phyloP scores from a whole-genome alignment of 2,329 filamentous ascomycete genomes.

The Colletotrichum coccodes region DNA sequence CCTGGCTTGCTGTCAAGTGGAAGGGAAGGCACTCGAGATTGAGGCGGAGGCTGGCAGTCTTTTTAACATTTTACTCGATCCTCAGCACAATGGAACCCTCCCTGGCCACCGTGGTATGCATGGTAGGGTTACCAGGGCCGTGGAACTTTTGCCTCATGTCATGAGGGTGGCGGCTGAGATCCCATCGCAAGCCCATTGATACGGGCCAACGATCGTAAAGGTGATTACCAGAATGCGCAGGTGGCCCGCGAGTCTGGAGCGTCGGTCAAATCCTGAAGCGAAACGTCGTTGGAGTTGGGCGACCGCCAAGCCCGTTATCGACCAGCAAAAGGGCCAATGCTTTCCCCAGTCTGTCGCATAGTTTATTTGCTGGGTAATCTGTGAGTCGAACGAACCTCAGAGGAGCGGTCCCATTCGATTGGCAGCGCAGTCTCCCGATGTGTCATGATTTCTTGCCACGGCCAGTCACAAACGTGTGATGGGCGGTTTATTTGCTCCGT shows the following conservation, averaged over 20 bases:
- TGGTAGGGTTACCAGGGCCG: background rate
- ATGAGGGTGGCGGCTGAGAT: slow-evolving; percentile 12
- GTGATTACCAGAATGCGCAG: slow-evolving; percentile 15
- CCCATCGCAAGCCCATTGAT: background rate
- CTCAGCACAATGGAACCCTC: background rate
- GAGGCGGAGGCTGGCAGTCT: background rate
- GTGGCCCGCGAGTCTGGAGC: slow-evolving; percentile 12
- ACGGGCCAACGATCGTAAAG: slow-evolving; percentile 10
- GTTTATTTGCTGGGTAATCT: slow-evolving; percentile 28
- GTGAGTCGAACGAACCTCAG: background rate
- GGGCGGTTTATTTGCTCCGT: background rate
- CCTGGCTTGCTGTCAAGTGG: slow-evolving; percentile 15
- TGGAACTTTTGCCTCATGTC: slow-evolving; percentile 23
- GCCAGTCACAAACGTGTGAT: background rate
- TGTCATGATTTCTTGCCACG: background rate
- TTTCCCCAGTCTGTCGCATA: slow-evolving; percentile 5
- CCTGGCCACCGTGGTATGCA: background rate
- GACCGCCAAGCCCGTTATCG: slow-evolving; percentile 22
- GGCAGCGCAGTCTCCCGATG: background rate
- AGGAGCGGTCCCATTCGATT: background rate
- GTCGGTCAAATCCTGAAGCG: background rate
- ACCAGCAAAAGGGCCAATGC: background rate
- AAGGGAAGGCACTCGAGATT: background rate
- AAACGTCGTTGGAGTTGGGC: background rate
- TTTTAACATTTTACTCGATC: background rate